These are phyloP conservation scores for Keqinozyma sinolaborantium DNA, from an alignment of 1,139 yeast genomes.

Conservation along the genomic window DNA sequence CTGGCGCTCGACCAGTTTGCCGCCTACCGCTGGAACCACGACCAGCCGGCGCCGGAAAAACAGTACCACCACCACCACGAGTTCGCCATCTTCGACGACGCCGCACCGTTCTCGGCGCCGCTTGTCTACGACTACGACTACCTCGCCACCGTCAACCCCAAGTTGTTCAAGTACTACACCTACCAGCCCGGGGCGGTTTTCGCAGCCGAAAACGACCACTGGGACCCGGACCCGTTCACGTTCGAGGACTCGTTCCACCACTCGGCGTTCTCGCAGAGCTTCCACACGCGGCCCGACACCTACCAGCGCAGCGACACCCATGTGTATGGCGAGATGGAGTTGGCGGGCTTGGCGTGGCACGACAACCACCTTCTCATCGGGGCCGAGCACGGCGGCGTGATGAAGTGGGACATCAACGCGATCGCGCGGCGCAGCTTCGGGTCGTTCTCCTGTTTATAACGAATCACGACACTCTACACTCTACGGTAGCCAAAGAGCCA, in stretches of 20 bases:
- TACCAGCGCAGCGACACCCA: slow-evolving; percentile 31
- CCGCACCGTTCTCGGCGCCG: slow-evolving; percentile 30
- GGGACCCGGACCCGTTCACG: background rate
- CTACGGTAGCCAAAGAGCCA: too few species aligned
- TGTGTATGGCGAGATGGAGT: slow-evolving; percentile 46
- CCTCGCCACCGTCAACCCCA: slow-evolving; percentile 35
- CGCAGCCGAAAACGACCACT: background rate
- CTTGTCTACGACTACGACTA: slow-evolving; percentile 45
- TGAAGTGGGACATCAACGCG: slow-evolving; percentile 41
- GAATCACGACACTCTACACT: too few species aligned
- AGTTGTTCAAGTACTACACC: slow-evolving; percentile 34
- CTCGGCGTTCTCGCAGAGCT: background rate
- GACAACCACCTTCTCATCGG: slow-evolving; percentile 36
- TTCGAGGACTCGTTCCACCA: background rate
- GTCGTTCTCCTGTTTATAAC: slow-evolving; percentile 12
- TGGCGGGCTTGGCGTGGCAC: slow-evolving; percentile 40
- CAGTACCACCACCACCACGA: slow-evolving; percentile 7
- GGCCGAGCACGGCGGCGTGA: slow-evolving; percentile 42
- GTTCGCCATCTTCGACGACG: slow-evolving; percentile 13
- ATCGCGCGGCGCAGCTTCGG: slow-evolving; percentile 41
- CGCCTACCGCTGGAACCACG: slow-evolving; percentile 16
- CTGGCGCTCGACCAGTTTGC: slow-evolving; percentile 42
- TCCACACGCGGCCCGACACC: slow-evolving; percentile 9
- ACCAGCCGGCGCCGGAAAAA: background rate
- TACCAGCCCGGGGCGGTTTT: slow-evolving; percentile 14